Conservation (phyloP, 257 asterid genomes). For the Fraxinus americana region DNA sequence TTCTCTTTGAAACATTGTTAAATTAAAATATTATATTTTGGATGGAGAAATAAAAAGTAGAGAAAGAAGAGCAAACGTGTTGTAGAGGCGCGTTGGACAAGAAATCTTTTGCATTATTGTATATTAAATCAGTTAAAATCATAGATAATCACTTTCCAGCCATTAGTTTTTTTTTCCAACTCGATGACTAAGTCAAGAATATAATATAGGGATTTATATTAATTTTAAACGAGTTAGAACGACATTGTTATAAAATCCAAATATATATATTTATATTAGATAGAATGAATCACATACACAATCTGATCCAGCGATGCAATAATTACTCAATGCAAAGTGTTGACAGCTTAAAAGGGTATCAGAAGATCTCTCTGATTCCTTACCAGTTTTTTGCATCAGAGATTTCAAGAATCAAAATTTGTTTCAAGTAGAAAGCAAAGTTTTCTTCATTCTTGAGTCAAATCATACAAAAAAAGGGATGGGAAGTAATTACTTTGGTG, state of each 20-base stretch:
- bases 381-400: not conserved
- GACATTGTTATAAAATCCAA: slow-evolving; percentile 37
- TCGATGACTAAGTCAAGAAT: slow-evolving; percentile 34
- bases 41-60: not conserved
- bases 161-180: slow-evolving; percentile 31
- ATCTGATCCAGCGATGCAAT: slow-evolving; percentile 96
- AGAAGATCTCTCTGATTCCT: slow-evolving; percentile 51
- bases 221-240: slow-evolving; percentile 36
- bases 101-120: slow-evolving; percentile 23
- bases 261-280: slow-evolving; percentile 44
- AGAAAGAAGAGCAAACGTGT: slow-evolving; percentile 20
- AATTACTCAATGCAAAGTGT: slow-evolving; percentile 45
- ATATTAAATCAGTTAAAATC: slow-evolving; percentile 39
- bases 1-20: not conserved
- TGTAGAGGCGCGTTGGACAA: slow-evolving; percentile 44
- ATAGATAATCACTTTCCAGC: slow-evolving; percentile 55
- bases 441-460: not conserved
- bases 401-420: not conserved
- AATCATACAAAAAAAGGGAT: slow-evolving; percentile 14
- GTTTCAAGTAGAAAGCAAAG: not conserved
- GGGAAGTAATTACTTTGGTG: slow-evolving; percentile 78
- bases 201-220: slow-evolving; percentile 34
- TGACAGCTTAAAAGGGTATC: slow-evolving; percentile 69
- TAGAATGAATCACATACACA: slow-evolving; percentile 54
- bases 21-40: not conserved